Conservation (phyloP, 1,284 basidiomycete genomes). For the Apiotrichum mycotoxinovorans region DNA sequence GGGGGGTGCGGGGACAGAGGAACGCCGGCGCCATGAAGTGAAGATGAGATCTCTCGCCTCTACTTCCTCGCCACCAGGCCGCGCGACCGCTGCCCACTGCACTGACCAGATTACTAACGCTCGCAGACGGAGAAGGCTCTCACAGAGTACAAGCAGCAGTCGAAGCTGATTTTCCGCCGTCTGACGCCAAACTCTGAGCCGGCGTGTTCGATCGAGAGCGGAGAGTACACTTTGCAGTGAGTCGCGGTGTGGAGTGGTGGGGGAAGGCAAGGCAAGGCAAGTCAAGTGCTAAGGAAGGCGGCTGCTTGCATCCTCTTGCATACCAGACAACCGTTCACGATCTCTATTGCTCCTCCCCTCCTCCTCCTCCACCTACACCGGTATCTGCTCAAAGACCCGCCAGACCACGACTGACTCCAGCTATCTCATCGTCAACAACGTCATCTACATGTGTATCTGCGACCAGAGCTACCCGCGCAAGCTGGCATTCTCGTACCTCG, state of each 20-base stretch:
- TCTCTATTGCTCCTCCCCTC: too few relatives aligned
- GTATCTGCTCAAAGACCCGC: neutral
- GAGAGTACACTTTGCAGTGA: constrained; percentile 87
- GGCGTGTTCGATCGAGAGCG: constrained; percentile 93
- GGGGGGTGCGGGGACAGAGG: too few relatives aligned
- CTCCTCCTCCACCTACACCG: neutral
- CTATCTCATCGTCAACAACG: constrained; percentile 89
- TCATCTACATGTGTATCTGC: constrained; percentile 91
- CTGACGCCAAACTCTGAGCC: constrained; percentile 92
- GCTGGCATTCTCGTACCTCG: constrained; percentile 94
- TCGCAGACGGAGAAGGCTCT: constrained; percentile 81
- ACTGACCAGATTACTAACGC: neutral
- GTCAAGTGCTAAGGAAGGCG: neutral
- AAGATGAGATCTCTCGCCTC: too few relatives aligned
- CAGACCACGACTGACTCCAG: too few relatives aligned
- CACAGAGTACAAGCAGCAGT: constrained; percentile 97
- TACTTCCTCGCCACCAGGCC: too few relatives aligned
- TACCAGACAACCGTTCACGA: too few relatives aligned
- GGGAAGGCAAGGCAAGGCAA: neutral
- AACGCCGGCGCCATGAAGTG: too few relatives aligned
- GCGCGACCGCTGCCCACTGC: too few relatives aligned
- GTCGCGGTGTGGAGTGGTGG: too few relatives aligned
- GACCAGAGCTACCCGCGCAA: constrained; percentile 97
- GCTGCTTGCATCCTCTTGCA: too few relatives aligned
- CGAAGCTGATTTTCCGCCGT: constrained; percentile 91